A percentile compares a stretch with the other conserved stretches of the same genome.
These are phyloP conservation scores for Amaranthus palmeri DNA, from an alignment of 148 eudicot genomes.

Conservation along the genomic window DNA sequence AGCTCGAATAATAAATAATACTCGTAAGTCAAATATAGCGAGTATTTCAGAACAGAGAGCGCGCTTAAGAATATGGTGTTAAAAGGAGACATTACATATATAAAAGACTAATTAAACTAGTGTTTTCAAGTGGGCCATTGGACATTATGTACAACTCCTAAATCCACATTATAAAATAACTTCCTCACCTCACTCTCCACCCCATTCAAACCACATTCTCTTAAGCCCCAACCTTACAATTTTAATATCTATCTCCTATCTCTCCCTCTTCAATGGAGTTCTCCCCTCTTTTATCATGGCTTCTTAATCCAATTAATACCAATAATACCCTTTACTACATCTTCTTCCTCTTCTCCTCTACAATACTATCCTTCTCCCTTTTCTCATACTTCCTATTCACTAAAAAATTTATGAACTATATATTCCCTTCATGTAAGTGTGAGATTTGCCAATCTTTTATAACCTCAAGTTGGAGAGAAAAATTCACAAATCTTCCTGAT, in stretches of 20 bases:
- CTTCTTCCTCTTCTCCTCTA: constrained; percentile 1
- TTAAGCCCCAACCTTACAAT: background rate
- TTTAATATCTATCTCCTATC: background rate
- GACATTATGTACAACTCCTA: background rate
- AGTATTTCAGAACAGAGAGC: too few species aligned
- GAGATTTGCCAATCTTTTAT: constrained; percentile 42
- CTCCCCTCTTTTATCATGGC: background rate
- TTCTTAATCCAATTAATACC: too few species aligned
- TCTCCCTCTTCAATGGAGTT: constrained; percentile 13
- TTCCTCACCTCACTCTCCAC: background rate
- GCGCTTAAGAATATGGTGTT: too few species aligned
- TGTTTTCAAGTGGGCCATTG: too few species aligned
- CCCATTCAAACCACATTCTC: background rate
- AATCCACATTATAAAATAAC: constrained; percentile 16
- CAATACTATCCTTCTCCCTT: constrained; percentile 8
- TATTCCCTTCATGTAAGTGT: constrained; percentile 37
- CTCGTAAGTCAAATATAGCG: too few species aligned
- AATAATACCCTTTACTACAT: background rate
- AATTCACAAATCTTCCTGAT: constrained; percentile 44
- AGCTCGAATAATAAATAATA: too few species aligned
- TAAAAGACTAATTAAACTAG: too few species aligned
- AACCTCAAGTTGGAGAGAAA: constrained; percentile 30
- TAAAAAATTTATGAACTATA: background rate
- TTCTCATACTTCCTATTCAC: constrained; percentile 9
- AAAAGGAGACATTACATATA: too few species aligned